Evolutionary conservation across 495 filamentous ascomycete genomes (phyloP).

Genomic region (Xylaria venustula): DNA sequence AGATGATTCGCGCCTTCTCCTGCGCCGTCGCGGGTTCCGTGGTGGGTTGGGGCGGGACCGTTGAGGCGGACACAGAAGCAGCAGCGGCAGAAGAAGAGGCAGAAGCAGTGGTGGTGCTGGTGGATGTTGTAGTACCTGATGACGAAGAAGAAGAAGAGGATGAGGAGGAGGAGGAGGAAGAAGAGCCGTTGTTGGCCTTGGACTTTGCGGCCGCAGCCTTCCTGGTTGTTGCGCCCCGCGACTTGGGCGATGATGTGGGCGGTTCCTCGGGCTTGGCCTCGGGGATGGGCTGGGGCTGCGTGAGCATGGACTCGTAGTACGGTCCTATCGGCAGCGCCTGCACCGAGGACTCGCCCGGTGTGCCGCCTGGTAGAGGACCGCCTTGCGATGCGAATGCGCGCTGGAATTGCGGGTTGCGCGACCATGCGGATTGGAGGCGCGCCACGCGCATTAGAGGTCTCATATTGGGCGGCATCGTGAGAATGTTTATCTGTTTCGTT

Average conservation of each 20-base stretch:
- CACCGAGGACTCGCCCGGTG: slow-evolving; percentile 18
- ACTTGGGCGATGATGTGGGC: slow-evolving; percentile 38
- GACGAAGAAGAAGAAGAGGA: slow-evolving; percentile 17
- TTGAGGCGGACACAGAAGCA: slow-evolving; percentile 6
- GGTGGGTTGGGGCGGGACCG: slow-evolving; percentile 20
- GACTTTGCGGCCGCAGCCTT: slow-evolving; percentile 10
- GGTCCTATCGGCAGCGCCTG: slow-evolving; percentile 10
- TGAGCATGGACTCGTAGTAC: slow-evolving; percentile 45
- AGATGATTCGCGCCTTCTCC: slow-evolving; percentile 67
- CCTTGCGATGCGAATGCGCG: slow-evolving; percentile 19
- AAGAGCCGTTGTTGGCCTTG: slow-evolving; percentile 6
- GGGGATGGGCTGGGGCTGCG: slow-evolving; percentile 28
- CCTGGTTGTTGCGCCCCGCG: slow-evolving; percentile 22
- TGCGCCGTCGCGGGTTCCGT: slow-evolving; percentile 38
- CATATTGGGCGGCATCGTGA: slow-evolving; percentile 24
- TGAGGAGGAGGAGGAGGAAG: slow-evolving; percentile 17
- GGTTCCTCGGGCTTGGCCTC: slow-evolving; percentile 36
- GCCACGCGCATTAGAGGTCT: slow-evolving; percentile 25
- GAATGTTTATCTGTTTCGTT: not conserved
- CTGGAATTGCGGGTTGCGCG: slow-evolving; percentile 17
- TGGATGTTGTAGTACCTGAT: slow-evolving; percentile 8
- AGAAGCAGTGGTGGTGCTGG: not conserved
- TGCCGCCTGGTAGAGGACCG: slow-evolving; percentile 26
- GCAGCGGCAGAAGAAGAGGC: slow-evolving; percentile 39
- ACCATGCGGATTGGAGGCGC: slow-evolving; percentile 20